Base-by-base conservation (phyloP, 164 flowering plant genomes). In the Magnolia officinalis region DNA sequence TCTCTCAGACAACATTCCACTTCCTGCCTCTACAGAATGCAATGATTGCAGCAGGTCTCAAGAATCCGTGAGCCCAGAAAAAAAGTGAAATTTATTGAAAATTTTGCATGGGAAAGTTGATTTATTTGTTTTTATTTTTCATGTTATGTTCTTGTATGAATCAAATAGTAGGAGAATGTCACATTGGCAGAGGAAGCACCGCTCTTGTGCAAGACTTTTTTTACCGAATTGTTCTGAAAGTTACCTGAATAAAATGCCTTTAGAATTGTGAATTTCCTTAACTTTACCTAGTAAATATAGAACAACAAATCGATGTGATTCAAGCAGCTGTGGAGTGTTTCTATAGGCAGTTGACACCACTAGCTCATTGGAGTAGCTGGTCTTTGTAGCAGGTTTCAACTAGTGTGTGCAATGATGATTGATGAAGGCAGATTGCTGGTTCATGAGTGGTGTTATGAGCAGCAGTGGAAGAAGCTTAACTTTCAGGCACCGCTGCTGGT, bases 11-110 rank as follows among this genome's bases (percentile, higher is more conserved):
- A 58, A 51, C 61, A 29, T 72, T 51, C 70, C 88, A n/a, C 78
- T 90, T 55, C 78, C 87, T 59, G 78, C 86, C 72, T 58, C 78
- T 63, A 69, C 66, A 11, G 81, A 87, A n/a, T 86, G 88, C 83
- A 78, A 81, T 1, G 83, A 52, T 10, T 86, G 88, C 82, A 82
- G 86, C 81, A 82, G 4, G 65, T 29, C 74, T 63, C 83, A 77
- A 81, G 79, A 74, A 71, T 68, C 86, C 29, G 78, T 67, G 45
- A 80, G 66, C 55, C 55, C 78, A 50, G 86, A 83, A 59, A 80
- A 86, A 10, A 50, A 70, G 58, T 70, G 26, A 70, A 20, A n/a
- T 8, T 70, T 19, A 20, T 55, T 55, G 4, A n/a, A n/a, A 49
- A 70, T 70, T 49, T 50, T 49, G 24, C 19, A n/a, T 16, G 72